Evolutionary conservation across 2,329 filamentous ascomycete genomes (phyloP).

Genomic region (Kalmusia sp.): DNA sequence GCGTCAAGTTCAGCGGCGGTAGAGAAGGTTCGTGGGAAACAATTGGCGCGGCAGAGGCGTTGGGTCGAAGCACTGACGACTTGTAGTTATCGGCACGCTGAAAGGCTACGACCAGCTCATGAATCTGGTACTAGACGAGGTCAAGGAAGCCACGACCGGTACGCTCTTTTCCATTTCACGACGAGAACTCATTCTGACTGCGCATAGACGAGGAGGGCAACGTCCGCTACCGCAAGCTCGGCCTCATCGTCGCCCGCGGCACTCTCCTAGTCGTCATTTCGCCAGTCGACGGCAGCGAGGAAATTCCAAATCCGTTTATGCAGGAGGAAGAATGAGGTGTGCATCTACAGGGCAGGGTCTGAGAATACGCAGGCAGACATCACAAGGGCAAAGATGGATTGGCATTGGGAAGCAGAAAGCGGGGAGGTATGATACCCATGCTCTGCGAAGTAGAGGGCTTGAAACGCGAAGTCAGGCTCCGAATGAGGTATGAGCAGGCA

Average conservation of each 20-base stretch:
- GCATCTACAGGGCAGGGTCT: not conserved
- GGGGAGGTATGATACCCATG: conserved; percentile 6
- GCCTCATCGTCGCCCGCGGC: conserved; percentile 82
- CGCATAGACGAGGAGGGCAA: conserved; percentile 88
- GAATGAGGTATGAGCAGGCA: too few relatives aligned
- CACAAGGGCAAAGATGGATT: not conserved
- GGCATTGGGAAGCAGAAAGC: not conserved
- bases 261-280: conserved; percentile 93
- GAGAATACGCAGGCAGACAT: not conserved
- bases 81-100: conserved; percentile 79
- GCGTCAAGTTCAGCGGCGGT: conserved; percentile 95
- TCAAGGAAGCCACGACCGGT: conserved; percentile 90
- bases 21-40: conserved; percentile 71
- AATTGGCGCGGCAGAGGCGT: conserved; percentile 6
- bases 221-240: conserved; percentile 79
- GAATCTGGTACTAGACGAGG: conserved; percentile 96
- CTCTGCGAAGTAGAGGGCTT: not conserved
- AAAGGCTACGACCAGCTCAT: conserved; percentile 98
- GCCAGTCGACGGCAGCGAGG: conserved; percentile 91
- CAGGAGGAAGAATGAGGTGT: conserved; percentile 62
- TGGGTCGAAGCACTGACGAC: not conserved
- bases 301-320: conserved; percentile 92
- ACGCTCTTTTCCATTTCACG: conserved; percentile 33
- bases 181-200: conserved; percentile 2
- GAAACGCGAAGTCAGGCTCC: too few relatives aligned